Evolutionary conservation across 495 filamentous ascomycete species (phyloP), one percentile per base, ranked within the genome.

Genomic region (Penicillium fimorum): DNA sequence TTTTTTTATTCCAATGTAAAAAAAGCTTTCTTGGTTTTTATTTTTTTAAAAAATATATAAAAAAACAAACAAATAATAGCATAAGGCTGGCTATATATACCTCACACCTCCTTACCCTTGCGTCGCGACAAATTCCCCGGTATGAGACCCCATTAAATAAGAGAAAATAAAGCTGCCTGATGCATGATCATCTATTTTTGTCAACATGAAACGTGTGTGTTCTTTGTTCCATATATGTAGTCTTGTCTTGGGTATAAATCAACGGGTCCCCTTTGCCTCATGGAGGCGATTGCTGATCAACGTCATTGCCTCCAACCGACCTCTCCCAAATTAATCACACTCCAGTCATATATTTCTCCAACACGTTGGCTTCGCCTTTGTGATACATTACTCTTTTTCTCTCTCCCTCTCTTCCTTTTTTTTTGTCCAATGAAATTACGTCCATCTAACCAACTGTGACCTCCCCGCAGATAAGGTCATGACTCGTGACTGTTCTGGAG

Each of bases 401-500:
- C 22, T 22, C 22, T 22, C 5, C 24, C 3, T 41, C n/a, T 12
- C 38, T 32, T 27, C n/a, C n/a, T 43, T 17, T 52, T 10, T 18
- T 6, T 15, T 30, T 15, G 11, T 30, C 29, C 45, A 33, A 47
- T 32, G 13, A 47, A 47, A 33, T 9, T 2, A 17, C 18, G 13
- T 5, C 2, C 27, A 33, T 32, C 27, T 47, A 47, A 10, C 27
- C 45, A 33, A 47, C 45, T 20, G 45, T 47, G n/a, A 32, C 45
- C 45, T 32, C 38, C 38, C 38, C 50, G 37, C 50, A 52, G 50
- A 52, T 52, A 52, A 52, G 48, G 48, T 27, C 10, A 47, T 40
- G 22, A 25, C 48, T 51, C 48, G 48, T 51, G 48, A 51, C 48
- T 51, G 18, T 29, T 27, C 24, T 20, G 29, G 47, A 17, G 50